Conservation (phyloP, 352 stramenopile genomes). For the Pythium phragmiticola region DNA sequence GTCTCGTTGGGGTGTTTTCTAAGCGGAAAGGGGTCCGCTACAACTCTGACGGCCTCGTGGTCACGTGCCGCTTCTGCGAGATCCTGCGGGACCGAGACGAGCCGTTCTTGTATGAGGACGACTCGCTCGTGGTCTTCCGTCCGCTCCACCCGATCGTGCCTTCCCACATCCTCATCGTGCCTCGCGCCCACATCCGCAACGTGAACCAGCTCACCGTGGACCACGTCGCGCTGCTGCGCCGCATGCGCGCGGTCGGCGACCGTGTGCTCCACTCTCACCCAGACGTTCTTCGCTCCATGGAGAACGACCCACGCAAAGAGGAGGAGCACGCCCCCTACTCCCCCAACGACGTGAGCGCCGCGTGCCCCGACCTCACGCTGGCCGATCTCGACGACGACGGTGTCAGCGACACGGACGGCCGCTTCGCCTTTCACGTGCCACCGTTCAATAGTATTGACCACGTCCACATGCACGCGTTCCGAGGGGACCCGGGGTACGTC, state of each 20-base stretch:
- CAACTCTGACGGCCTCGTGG: conserved; percentile 49
- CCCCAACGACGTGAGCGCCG: conserved; percentile 4
- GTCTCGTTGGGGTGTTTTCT: conserved; percentile 28
- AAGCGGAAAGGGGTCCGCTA: conserved; percentile 71
- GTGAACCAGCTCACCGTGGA: conserved; percentile 55
- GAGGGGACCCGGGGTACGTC: conserved; percentile 39
- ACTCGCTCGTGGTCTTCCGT: conserved; percentile 74
- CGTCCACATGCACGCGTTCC: conserved; percentile 34
- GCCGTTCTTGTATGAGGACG: conserved; percentile 77
- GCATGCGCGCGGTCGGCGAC: conserved; percentile 64
- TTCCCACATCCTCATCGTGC: conserved; percentile 80
- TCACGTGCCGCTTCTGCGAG: conserved; percentile 80
- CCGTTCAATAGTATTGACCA: conserved; percentile 41
- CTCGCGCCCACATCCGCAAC: conserved; percentile 76
- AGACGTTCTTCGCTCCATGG: background rate
- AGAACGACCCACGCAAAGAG: background rate
- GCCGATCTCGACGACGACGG: conserved; percentile 2
- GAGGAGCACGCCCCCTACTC: background rate
- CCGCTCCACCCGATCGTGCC: conserved; percentile 64
- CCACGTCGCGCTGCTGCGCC: conserved; percentile 53
- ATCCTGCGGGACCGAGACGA: conserved; percentile 61
- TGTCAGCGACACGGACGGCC: conserved; percentile 8
- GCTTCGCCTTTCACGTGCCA: conserved; percentile 48
- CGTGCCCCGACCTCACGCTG: background rate
- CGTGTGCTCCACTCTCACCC: conserved; percentile 35